Base-by-base conservation (phyloP, 805 yeast genomes). In the Jamesozyma hellenica region DNA sequence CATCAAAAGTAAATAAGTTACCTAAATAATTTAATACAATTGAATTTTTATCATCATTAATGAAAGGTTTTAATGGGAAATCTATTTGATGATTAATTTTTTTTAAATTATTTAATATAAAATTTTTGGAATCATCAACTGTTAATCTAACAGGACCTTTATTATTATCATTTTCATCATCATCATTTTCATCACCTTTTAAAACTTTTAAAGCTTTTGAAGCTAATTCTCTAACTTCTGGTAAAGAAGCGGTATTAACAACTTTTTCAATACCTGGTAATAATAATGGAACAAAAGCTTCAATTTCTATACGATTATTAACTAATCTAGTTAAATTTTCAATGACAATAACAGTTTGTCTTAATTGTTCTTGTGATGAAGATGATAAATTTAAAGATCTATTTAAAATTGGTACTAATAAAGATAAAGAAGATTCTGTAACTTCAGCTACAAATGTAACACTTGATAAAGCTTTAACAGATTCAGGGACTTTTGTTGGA, bases 401-500 rank as follows among this genome's bases (percentile, higher is more conserved):
- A 58, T 78, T 87, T 54, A 90, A 74, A 49, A 88, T 88, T 35
- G 98, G 98, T 34, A 85, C 96, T 55, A 90, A 70, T 42, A 90
- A 66, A 8, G 97, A 75, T 51, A 90, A 70, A 4, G 94, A 94
- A 4, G 97, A 94, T 67, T 88, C 97, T 13, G 96, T 92, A 47
- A 90, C 98, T 67, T 92, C 98, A 35, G 98, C 95, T 36, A 90
- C 97, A 61, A 90, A 90, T 0, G 98, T 92, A 40, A 90, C 96
- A 31, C 94, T 82, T 2, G 95, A 82, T 47, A 90, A 72, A 33
- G 90, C 76, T 64, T 82, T 84, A 61, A 90, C 84, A 64, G 95
- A 87, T 43, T 75, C 80, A 42, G 95, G 84, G 36, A 90, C 94
- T 58, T 83, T 82, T 48, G 71, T 71, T 41, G 97, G 97, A 12